These are phyloP conservation scores for Vararia minispora DNA, from an alignment of 768 basidiomycete species.

Conservation along the genomic window DNA sequence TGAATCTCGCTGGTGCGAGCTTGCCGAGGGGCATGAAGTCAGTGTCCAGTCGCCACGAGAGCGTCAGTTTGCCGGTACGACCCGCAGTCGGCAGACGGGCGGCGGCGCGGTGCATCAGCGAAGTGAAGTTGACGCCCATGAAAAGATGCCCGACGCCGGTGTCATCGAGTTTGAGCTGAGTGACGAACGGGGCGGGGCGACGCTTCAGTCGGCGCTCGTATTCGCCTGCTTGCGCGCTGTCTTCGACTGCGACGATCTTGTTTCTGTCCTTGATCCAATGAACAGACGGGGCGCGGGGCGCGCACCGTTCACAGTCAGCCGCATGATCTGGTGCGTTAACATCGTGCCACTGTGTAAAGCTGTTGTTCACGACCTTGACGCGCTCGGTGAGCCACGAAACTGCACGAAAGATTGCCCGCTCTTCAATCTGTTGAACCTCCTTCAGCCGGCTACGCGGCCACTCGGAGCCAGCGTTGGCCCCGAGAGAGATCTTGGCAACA, in stretches of 20 bases:
- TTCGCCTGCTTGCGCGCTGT: constrained; percentile 75
- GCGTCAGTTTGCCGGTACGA: constrained; percentile 31
- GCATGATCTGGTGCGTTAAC: constrained; percentile 33
- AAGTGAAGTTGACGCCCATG: constrained; percentile 81
- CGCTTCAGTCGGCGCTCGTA: constrained; percentile 84
- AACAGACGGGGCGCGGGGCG: constrained; percentile 65
- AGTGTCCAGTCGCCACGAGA: constrained; percentile 79
- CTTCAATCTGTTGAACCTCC: constrained; percentile 80
- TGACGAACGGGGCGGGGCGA: constrained; percentile 78
- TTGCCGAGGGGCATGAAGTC: constrained; percentile 59
- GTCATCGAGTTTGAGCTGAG: constrained; percentile 63
- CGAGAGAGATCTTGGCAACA: constrained; percentile 63
- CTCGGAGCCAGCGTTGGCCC: constrained; percentile 57
- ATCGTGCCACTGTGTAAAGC: constrained; percentile 57
- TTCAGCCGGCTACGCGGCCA: constrained; percentile 71
- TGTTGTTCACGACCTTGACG: constrained; percentile 60
- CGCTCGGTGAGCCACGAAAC: constrained; percentile 85
- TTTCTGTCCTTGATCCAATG: constrained; percentile 59
- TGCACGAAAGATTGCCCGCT: constrained; percentile 68
- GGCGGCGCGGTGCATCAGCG: constrained; percentile 77
- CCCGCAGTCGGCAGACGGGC: constrained; percentile 55
- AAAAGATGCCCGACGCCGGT: constrained; percentile 58
- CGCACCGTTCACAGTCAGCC: constrained; percentile 66
- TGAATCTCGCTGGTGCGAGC: constrained; percentile 51
- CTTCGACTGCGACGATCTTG: constrained; percentile 61